These are phyloP conservation scores for Jaapia argillacea DNA, from an alignment of 768 basidiomycete genomes.

Conservation along the genomic window DNA sequence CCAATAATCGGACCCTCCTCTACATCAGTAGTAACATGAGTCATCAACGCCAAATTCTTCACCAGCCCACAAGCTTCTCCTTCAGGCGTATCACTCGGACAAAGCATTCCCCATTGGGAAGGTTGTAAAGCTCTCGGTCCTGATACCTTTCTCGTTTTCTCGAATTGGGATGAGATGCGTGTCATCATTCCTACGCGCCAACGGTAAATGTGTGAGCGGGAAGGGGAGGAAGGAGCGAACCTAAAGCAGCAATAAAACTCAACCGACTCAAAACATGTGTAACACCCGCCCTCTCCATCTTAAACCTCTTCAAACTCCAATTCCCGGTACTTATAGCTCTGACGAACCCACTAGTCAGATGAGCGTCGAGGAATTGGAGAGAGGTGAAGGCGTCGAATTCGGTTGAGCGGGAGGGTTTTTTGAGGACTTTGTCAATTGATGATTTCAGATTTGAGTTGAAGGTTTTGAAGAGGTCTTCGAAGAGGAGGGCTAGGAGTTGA, in stretches of 20 bases:
- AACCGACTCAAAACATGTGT: slow-evolving; percentile 95
- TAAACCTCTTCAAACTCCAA: slow-evolving; percentile 98
- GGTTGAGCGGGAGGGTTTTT: slow-evolving; percentile 88
- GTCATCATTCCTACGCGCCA: too few relatives aligned
- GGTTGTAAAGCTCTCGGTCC: slow-evolving; percentile 96
- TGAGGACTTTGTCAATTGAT: slow-evolving; percentile 93
- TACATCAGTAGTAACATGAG: slow-evolving; percentile 98
- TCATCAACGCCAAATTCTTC: slow-evolving; percentile 98
- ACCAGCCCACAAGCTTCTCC: slow-evolving; percentile 98
- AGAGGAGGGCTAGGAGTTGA: slow-evolving; percentile 88
- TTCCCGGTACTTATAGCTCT: slow-evolving; percentile 98
- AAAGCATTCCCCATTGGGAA: slow-evolving; percentile 98
- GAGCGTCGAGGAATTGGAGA: slow-evolving; percentile 94
- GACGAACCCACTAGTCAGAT: slow-evolving; percentile 91
- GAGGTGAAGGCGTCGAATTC: slow-evolving; percentile 94
- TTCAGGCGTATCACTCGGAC: slow-evolving; percentile 98
- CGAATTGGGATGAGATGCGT: slow-evolving; percentile 95
- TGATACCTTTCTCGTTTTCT: slow-evolving; percentile 98
- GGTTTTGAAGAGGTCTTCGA: slow-evolving; percentile 98
- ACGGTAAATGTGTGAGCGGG: too few relatives aligned
- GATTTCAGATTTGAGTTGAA: slow-evolving; percentile 94
- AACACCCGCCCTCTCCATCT: slow-evolving; percentile 98
- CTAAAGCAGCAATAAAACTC: slow-evolving; percentile 93
- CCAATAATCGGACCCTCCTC: slow-evolving; percentile 91
- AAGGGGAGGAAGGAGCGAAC: too few relatives aligned